Percentiles rank a stretch among this genome's conserved stretches.
Conservation (phyloP, 805 yeast species). For the Sugiyamaella smithiae region DNA sequence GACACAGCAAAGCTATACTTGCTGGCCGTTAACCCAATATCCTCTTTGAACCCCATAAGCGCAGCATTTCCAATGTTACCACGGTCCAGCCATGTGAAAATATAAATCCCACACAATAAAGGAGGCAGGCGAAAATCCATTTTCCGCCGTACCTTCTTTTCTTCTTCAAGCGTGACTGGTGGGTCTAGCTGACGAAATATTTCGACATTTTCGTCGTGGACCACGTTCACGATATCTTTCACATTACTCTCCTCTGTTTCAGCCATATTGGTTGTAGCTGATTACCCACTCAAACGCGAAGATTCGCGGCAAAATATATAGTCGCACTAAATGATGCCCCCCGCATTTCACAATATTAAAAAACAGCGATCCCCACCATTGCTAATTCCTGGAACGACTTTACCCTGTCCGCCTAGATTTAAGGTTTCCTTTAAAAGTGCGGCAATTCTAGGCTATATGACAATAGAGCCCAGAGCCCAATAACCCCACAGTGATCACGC, state of each 20-base stretch:
- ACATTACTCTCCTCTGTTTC: conserved; percentile 2
- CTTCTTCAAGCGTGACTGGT: conserved; percentile 19
- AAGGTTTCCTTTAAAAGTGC: too few relatives aligned
- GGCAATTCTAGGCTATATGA: too few relatives aligned
- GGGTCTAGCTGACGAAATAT: conserved; percentile 12
- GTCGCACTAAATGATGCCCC: too few relatives aligned
- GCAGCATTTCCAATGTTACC: conserved; percentile 53
- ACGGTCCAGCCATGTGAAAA: conserved; percentile 48
- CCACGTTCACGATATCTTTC: conserved; percentile 9
- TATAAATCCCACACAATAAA: conserved; percentile 44
- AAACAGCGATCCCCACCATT: too few relatives aligned
- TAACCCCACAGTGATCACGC: too few relatives aligned
- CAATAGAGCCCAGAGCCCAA: too few relatives aligned
- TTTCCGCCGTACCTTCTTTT: conserved; percentile 34
- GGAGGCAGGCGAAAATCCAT: conserved; percentile 46
- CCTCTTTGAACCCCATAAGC: conserved; percentile 44
- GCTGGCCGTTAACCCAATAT: conserved; percentile 41
- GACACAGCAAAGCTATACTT: conserved; percentile 47
- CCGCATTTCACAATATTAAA: too few relatives aligned
- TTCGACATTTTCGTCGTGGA: conserved; percentile 12
- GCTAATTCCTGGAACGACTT: too few relatives aligned
- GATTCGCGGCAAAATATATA: too few relatives aligned
- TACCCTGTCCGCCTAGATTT: too few relatives aligned
- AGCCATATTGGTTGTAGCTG: too few relatives aligned
- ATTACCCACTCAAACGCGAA: too few relatives aligned